Base-by-base conservation (phyloP, 2,329 filamentous ascomycete species). In the Pestalotiopsis sp. region DNA sequence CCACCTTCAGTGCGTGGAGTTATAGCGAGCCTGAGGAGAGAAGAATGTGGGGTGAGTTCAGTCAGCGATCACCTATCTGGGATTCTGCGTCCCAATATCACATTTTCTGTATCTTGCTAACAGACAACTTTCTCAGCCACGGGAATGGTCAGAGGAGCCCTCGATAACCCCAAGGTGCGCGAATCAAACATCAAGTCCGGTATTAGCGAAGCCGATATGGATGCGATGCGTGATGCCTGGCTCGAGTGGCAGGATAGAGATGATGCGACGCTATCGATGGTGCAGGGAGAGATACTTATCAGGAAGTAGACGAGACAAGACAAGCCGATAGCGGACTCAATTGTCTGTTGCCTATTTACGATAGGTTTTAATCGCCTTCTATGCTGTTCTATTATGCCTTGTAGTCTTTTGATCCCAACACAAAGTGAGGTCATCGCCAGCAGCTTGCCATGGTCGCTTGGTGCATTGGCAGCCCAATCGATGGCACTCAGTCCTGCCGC, bases 191-290 rank as follows among this genome's bases (percentile, higher is more conserved):
- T 68, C 55, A 65, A 65, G 25, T 64, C 64, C 36, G 64, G 67
- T 4, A 58, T 69, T 36, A 27, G 64, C 17, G 60, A 64, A 58
- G 67, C 36, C 25, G 64, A 64, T 6, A 65, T 69, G 67, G 61
- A 70, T 49, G 64, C 68, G 49, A 70, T 68, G 69, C 66, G 66
- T 12, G 36, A 65, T 20, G 69, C 58, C 20, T 70, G 66, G 69
- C 36, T 60, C 3, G 66, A 66, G 17, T 70, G 69, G 69, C 17
- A 23, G 41, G 23, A 64, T 12, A 49, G 67, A 41, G 63, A 68
- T 41, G 69, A 69, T 67, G 64, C 69, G n/a, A 66, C 57, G 6
- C 23, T 66, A 17, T 60, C 63, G 3, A 65, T 65, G 63, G 41
- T 68, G 17, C 67, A 59, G 25, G 55, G 6, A 20, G 55, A 59